Percentiles rank a stretch among this genome's conserved stretches.
phyloP scores from a whole-genome alignment of 2,329 filamentous ascomycete genomes.

The Diplocarpon mali region DNA sequence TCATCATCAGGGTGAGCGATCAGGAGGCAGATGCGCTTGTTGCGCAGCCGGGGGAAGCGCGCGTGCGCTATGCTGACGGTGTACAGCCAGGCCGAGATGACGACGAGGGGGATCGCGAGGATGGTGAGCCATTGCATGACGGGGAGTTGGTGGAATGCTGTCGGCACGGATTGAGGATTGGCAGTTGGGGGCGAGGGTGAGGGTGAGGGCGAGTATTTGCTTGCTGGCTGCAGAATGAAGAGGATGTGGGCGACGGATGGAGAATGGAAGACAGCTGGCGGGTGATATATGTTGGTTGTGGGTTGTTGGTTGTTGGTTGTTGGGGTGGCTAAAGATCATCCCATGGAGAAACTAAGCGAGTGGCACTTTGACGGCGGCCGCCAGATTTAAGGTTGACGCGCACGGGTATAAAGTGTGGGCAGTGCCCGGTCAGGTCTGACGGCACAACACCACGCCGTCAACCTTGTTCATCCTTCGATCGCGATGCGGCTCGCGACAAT shows the following conservation, averaged over 20 bases:
- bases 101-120: constrained; percentile 29
- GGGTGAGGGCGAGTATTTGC: neutral
- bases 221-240: too few species aligned
- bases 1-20: constrained; percentile 98
- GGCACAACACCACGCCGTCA: too few species aligned
- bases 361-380: neutral
- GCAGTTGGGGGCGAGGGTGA: neutral
- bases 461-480: too few species aligned
- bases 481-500: too few species aligned
- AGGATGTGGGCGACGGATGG: too few species aligned
- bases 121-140: constrained; percentile 23
- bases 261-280: too few species aligned
- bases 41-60: constrained; percentile 55
- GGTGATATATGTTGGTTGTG: too few species aligned
- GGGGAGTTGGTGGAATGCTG: neutral
- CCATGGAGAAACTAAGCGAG: too few species aligned
- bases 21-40: constrained; percentile 81
- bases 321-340: too few species aligned
- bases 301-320: too few species aligned
- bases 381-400: neutral
- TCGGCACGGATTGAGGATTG: neutral
- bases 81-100: constrained; percentile 30
- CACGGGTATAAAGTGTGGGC: too few species aligned
- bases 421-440: too few species aligned
- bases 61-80: constrained; percentile 29